Conservation (phyloP, 2,329 filamentous ascomycete genomes). For the Colletotrichum agaves region DNA sequence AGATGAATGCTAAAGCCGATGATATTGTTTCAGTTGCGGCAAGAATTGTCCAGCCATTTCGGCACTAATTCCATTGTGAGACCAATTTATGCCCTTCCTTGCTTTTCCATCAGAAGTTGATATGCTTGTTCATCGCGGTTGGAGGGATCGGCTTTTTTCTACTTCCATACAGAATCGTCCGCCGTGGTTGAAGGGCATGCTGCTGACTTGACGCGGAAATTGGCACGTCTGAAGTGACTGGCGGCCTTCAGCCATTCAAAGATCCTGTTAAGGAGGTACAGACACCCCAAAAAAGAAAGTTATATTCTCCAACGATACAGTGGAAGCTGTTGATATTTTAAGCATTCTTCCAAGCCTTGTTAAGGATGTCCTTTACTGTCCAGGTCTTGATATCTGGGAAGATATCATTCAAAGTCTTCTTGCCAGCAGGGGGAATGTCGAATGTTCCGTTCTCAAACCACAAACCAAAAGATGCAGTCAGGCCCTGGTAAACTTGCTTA, state of each 20-base stretch:
- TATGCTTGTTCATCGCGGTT: conserved; percentile 27
- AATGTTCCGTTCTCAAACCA: conserved; percentile 39
- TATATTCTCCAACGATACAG: conserved; percentile 38
- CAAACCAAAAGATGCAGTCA: conserved; percentile 40
- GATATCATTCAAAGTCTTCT: conserved; percentile 38
- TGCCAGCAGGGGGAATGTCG: conserved; percentile 31
- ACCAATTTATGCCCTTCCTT: conserved; percentile 17
- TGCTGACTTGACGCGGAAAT: conserved; percentile 38
- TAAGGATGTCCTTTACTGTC: conserved; percentile 42
- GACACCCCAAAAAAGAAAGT: conserved; percentile 39
- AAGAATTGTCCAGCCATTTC: conserved; percentile 40
- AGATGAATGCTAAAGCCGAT: conserved; percentile 38
- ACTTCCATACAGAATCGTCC: conserved; percentile 26
- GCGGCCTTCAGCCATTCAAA: conserved; percentile 37
- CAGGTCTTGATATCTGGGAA: conserved; percentile 41
- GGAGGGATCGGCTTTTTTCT: not conserved
- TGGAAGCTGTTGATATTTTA: conserved; percentile 15
- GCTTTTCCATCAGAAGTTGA: conserved; percentile 26
- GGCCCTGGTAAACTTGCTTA: conserved; percentile 41
- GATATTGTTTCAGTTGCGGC: conserved; percentile 39
- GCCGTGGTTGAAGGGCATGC: conserved; percentile 31
- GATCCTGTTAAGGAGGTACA: conserved; percentile 37
- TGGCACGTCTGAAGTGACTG: conserved; percentile 27
- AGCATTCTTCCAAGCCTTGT: conserved; percentile 38
- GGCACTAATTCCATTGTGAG: conserved; percentile 33